These are phyloP conservation scores for Claviceps sp. DNA, from an alignment of 2,329 filamentous ascomycete species.

Conservation along the genomic window DNA sequence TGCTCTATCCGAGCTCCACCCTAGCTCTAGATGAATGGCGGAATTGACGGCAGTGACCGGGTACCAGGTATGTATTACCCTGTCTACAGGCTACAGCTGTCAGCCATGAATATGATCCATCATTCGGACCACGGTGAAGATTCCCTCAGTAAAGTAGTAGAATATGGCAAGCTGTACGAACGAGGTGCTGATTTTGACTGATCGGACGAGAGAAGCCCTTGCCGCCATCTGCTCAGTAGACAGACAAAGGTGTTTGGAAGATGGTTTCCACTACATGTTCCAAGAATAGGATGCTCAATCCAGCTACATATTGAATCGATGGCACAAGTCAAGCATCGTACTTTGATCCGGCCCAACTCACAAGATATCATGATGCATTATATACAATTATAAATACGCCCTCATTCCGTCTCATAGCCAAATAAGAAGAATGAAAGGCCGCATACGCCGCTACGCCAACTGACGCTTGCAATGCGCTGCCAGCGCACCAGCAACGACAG, in stretches of 20 bases:
- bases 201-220: no score
- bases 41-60: no score
- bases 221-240: no score
- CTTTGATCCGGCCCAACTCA: not conserved
- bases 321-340: not conserved
- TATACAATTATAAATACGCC: not conserved
- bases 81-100: no score
- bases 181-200: no score
- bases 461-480: constrained; percentile 3
- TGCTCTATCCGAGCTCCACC: not conserved
- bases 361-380: not conserved
- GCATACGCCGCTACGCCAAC: not conserved
- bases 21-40: not conserved
- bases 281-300: not conserved
- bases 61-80: no score
- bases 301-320: not conserved
- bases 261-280: not conserved
- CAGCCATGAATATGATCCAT: no score
- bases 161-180: no score
- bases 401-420: not conserved
- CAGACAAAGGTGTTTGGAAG: not conserved
- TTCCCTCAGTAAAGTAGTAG: no score
- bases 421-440: not conserved
- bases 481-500: constrained; percentile 8
- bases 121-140: no score